Conservation (phyloP, 2,329 filamentous ascomycete species). For the Phyllosticta capitalensis region DNA sequence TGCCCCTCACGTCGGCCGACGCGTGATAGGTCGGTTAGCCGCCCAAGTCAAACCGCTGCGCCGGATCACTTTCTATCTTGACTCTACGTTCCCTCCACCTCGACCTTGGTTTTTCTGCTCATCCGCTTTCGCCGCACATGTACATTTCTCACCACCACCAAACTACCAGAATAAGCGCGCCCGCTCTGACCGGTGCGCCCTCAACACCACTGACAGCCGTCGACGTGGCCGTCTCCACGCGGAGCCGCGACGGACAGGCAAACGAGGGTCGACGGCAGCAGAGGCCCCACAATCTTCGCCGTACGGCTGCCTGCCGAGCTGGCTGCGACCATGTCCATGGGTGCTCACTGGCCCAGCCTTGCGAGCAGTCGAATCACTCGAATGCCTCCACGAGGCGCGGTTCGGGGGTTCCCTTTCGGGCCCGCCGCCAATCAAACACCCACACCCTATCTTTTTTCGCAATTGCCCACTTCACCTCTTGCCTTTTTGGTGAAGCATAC, state of each 20-base stretch:
- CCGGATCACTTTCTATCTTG: not conserved
- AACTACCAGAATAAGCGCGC: not conserved
- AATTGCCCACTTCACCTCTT: not conserved
- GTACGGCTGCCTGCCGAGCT: not conserved
- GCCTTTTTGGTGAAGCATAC: not conserved
- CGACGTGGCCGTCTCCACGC: not conserved
- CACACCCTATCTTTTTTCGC: not conserved
- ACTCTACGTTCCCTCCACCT: not conserved
- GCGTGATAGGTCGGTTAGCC: not conserved
- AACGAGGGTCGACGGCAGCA: too few relatives aligned
- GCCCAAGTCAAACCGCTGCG: not conserved
- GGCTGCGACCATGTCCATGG: not conserved
- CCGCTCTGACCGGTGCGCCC: not conserved
- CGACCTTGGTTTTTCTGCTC: not conserved
- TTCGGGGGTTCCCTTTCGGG: not conserved
- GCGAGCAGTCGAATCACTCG: not conserved
- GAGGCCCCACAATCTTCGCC: not conserved
- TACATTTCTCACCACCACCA: not conserved
- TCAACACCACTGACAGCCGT: not conserved
- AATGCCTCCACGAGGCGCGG: not conserved
- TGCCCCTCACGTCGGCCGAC: not conserved
- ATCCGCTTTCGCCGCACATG: not conserved
- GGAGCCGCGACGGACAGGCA: not conserved
- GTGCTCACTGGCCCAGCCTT: not conserved
- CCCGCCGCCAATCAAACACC: not conserved